Conservation (phyloP, 2,329 filamentous ascomycete genomes). For the Fusarium drepaniforme region DNA sequence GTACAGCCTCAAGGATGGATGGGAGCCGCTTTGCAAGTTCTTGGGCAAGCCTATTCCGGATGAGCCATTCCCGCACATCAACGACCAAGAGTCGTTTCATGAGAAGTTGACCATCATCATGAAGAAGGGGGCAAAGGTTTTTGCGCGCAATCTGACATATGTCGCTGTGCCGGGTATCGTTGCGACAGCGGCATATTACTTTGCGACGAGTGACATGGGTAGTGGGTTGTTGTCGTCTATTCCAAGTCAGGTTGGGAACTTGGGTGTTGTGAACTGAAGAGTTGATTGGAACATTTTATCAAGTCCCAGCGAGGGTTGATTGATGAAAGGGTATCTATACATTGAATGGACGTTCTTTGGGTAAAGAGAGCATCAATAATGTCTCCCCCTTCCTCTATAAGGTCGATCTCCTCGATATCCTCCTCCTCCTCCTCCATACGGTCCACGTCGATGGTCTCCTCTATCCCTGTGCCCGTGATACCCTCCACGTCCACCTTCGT, state of each 20-base stretch:
- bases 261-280: neutral
- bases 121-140: constrained; percentile 3
- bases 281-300: neutral
- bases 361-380: constrained; percentile 39
- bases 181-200: constrained; percentile 1
- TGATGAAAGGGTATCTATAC: constrained; percentile 23
- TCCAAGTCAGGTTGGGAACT: neutral
- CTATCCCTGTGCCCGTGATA: constrained; percentile 49
- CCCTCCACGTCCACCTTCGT: constrained; percentile 43
- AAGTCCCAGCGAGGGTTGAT: neutral
- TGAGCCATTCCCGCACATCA: constrained; percentile 15
- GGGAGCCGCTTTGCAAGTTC: constrained; percentile 29
- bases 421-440: constrained; percentile 51
- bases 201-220: neutral
- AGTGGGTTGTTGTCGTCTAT: neutral
- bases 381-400: constrained; percentile 50
- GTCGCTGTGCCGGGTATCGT: constrained; percentile 7
- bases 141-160: constrained; percentile 5
- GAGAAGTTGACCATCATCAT: constrained; percentile 22
- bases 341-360: neutral
- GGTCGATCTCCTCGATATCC: constrained; percentile 51
- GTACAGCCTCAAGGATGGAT: constrained; percentile 19
- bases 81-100: constrained; percentile 16
- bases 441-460: constrained; percentile 49
- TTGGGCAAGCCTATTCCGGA: constrained; percentile 10